Percentiles rank a stretch among this genome's conserved stretches.
These are phyloP conservation scores for Kurtzmaniella quercitrusa DNA, from an alignment of 1,139 yeast genomes.

Conservation along the genomic window DNA sequence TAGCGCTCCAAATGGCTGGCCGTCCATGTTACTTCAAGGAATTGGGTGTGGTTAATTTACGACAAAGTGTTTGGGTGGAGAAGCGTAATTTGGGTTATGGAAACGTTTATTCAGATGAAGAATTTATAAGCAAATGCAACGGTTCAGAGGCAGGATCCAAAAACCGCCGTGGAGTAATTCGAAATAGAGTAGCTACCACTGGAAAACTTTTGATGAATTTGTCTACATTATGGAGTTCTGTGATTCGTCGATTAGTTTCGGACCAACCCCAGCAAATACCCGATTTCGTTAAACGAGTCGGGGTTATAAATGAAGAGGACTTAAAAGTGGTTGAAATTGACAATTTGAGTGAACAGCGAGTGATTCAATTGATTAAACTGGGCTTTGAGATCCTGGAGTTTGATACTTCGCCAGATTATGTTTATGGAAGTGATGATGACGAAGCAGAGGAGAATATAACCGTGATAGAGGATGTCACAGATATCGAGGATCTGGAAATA, in stretches of 20 bases:
- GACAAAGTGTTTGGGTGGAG: conserved; percentile 61
- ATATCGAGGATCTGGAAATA: not conserved
- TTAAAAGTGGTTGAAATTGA: not conserved
- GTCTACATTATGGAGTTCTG: not conserved
- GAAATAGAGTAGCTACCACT: not conserved
- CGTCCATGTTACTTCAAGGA: conserved; percentile 64
- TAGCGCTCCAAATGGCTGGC: conserved; percentile 65
- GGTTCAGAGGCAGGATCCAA: not conserved
- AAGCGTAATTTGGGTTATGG: conserved; percentile 22
- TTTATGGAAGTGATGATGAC: not conserved
- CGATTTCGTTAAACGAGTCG: not conserved
- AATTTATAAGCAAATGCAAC: not conserved
- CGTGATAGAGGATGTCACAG: not conserved
- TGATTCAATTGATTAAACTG: not conserved
- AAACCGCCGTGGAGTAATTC: not conserved
- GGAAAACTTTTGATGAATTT: not conserved
- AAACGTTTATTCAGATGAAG: not conserved
- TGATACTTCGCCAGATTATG: conserved; percentile 2
- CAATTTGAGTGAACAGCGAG: not conserved
- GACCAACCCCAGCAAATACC: not conserved
- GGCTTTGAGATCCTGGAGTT: conserved; percentile 1
- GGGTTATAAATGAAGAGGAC: not conserved
- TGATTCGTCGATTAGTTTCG: not conserved
- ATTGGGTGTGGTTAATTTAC: conserved; percentile 44
- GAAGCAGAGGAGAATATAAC: not conserved